Conservation (phyloP, 768 basidiomycete genomes). For the Mrakia blollopis region DNA sequence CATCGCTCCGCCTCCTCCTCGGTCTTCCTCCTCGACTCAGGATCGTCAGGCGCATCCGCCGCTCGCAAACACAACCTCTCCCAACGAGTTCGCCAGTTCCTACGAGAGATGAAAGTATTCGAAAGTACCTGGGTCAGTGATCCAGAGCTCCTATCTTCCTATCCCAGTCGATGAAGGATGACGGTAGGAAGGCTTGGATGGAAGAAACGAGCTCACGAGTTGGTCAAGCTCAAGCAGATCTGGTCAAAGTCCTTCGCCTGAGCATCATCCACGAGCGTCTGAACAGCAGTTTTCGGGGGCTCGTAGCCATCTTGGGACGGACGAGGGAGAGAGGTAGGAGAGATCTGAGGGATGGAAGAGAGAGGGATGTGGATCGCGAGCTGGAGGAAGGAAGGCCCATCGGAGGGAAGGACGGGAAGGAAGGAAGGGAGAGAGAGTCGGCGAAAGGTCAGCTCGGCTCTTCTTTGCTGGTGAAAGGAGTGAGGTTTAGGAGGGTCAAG, state of each 20-base stretch:
- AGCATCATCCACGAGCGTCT: conserved; percentile 30
- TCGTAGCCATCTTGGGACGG: neutral
- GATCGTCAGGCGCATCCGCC: conserved; percentile 40
- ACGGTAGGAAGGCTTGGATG: neutral
- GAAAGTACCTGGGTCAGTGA: too few relatives aligned
- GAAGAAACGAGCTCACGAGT: conserved; percentile 23
- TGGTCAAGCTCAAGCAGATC: conserved; percentile 31
- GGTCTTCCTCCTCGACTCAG: conserved; percentile 43
- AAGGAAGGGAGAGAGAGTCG: neutral
- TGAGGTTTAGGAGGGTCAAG: too few relatives aligned
- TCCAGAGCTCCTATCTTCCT: too few relatives aligned
- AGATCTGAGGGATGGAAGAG: conserved; percentile 11
- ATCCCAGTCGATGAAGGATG: neutral
- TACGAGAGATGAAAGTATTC: neutral
- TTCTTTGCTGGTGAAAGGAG: too few relatives aligned
- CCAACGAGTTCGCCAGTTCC: conserved; percentile 81
- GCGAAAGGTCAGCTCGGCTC: too few relatives aligned
- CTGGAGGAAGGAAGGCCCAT: neutral
- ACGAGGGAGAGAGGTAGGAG: neutral
- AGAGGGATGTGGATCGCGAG: conserved; percentile 33
- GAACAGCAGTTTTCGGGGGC: conserved; percentile 26
- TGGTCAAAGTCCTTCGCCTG: conserved; percentile 30
- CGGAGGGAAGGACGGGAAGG: neutral
- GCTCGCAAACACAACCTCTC: conserved; percentile 68
- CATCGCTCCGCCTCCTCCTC: conserved; percentile 70